Evolutionary conservation across 495 filamentous ascomycete genomes (phyloP), one percentile per base, ranked within the genome.

Genomic region (Trichoderma orchidacearum): DNA sequence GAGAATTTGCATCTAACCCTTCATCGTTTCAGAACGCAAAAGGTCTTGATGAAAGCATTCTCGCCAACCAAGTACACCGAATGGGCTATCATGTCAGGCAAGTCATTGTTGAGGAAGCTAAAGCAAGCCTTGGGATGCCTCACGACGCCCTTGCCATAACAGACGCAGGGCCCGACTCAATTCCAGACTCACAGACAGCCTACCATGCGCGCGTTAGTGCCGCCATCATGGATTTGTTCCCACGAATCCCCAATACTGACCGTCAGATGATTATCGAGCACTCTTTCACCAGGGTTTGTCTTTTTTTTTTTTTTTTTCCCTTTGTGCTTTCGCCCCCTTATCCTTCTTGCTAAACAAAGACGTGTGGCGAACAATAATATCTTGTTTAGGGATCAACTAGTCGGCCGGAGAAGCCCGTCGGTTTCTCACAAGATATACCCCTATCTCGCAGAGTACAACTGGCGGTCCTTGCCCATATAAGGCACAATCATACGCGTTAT

Each of bases 401-500:
- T 28, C 60, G 8, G 56, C 59, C 27, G 62, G 58, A 31, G 28
- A 7, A 31, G 6, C 79, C 77, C 63, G 89, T 95, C 53, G 90
- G 90, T 55, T 84, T 83, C 45, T 83, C 80, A 30, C 64, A 71
- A 48, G 74, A 85, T 53, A 66, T 92, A 53, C 73, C 81, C 31
- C 72, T 95, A 30, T 80, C 85, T 53, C 82, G 85, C 25, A 81
- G 89, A 58, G 86, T 86, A 12, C 86, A 92, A 60, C 77, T 95
- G 45, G 90, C 90, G 1, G 87, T 90, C 7, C 78, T 86, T 61
- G 89, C 91, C 55, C 87, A 94, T 68, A 89, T 95, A 61, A 80
- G 91, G 34, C 91, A 96, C 64, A 74, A 72, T 29, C 88, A 94
- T 66, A 96, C 91, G 17, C 76, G 87, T 59, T 96, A 96, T 67